Evolutionary conservation across 306 rosid species (phyloP).

Genomic region (Begonia fuchsioides): DNA sequence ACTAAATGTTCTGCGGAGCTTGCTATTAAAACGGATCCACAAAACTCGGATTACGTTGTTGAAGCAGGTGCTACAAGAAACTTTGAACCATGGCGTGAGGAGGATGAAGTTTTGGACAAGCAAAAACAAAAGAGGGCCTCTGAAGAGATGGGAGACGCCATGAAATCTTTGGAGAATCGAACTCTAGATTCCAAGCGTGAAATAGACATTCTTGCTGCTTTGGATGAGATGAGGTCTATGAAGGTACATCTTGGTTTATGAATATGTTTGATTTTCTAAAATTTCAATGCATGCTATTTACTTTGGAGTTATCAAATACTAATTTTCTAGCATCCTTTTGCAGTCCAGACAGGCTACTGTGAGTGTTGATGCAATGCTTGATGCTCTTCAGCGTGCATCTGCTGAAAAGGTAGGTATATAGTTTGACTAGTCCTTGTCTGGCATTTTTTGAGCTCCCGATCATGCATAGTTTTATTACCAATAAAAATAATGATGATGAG

Average conservation of each 20-base stretch:
- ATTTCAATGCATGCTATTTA: too few relatives aligned
- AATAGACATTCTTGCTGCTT: conserved; percentile 68
- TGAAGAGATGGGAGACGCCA: conserved; percentile 83
- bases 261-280: not conserved
- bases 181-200: conserved; percentile 78
- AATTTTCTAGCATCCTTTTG: conserved; percentile 3
- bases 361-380: conserved; percentile 73
- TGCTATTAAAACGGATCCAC: conserved; percentile 77
- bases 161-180: conserved; percentile 75
- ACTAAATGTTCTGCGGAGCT: conserved; percentile 83
- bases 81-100: conserved; percentile 74
- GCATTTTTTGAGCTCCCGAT: too few relatives aligned
- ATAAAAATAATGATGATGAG: not conserved
- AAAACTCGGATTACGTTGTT: conserved; percentile 73
- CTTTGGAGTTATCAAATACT: too few relatives aligned
- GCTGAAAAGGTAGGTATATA: conserved; percentile 26
- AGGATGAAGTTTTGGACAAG: conserved; percentile 49
- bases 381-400: conserved; percentile 51
- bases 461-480: too few relatives aligned
- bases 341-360: conserved; percentile 93
- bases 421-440: too few relatives aligned
- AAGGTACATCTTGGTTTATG: conserved; percentile 25
- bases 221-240: conserved; percentile 98
- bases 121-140: conserved; percentile 49
- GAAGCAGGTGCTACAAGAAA: conserved; percentile 54